phyloP scores from a whole-genome alignment of 1,139 yeast species.

The Geotrichum bryndzae region DNA sequence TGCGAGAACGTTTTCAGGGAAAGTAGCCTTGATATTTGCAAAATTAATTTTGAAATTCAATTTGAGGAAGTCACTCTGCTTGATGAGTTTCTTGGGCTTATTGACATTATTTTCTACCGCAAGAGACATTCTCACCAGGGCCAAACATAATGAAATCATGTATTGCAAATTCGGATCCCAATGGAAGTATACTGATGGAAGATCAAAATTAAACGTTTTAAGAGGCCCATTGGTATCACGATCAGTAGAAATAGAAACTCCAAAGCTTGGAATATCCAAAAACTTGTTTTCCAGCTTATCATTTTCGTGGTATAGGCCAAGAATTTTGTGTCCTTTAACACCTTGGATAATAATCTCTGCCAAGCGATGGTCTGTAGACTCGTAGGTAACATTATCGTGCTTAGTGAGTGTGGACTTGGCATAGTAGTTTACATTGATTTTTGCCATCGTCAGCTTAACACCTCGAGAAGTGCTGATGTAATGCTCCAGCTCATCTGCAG shows the following conservation, averaged over 20 bases:
- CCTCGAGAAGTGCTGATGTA: slow-evolving; percentile 10
- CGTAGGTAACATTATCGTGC: neutral
- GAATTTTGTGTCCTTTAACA: slow-evolving; percentile 27
- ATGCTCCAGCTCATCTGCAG: slow-evolving; percentile 18
- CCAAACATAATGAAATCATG: slow-evolving; percentile 23
- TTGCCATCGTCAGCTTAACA: slow-evolving; percentile 1
- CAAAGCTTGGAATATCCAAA: slow-evolving; percentile 28
- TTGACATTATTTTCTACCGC: slow-evolving; percentile 5
- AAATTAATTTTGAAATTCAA: slow-evolving; percentile 38
- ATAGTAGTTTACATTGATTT: slow-evolving; percentile 3
- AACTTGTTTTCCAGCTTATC: slow-evolving; percentile 22
- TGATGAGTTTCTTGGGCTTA: neutral
- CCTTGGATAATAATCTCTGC: slow-evolving; percentile 28
- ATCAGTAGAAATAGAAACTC: slow-evolving; percentile 23
- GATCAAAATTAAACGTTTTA: slow-evolving; percentile 22
- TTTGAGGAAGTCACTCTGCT: slow-evolving; percentile 31
- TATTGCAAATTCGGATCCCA: slow-evolving; percentile 33
- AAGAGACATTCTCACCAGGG: slow-evolving; percentile 22
- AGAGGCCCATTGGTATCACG: slow-evolving; percentile 16
- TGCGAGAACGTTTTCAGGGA: slow-evolving; percentile 49
- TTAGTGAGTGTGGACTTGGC: neutral
- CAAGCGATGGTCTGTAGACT: slow-evolving; percentile 10
- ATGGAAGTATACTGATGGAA: slow-evolving; percentile 28
- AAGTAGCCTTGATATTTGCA: slow-evolving; percentile 41
- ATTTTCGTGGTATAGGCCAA: slow-evolving; percentile 24